Conservation (phyloP, 805 yeast genomes). For the Saccharomycopsis sp. region DNA sequence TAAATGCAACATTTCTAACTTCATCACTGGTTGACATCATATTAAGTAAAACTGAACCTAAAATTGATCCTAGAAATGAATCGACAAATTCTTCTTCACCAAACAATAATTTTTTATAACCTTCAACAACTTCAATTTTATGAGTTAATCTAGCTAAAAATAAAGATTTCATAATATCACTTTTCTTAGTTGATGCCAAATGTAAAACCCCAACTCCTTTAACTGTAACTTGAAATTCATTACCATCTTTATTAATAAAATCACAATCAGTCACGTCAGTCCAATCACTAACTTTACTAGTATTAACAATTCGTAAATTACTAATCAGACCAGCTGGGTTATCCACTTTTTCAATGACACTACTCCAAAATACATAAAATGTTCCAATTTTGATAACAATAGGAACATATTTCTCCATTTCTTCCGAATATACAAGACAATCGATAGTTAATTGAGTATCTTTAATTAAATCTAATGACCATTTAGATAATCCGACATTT, state of each 20-base stretch:
- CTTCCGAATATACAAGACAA: constrained; percentile 44
- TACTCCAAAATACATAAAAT: constrained; percentile 16
- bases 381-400: constrained; percentile 65
- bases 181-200: constrained; percentile 14
- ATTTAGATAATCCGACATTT: constrained; percentile 38
- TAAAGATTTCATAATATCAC: constrained; percentile 10
- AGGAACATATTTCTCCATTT: constrained; percentile 45
- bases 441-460: constrained; percentile 38
- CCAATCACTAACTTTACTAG: constrained; percentile 13
- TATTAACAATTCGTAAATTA: constrained; percentile 25
- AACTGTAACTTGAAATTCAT: constrained; percentile 14
- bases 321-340: constrained; percentile 27
- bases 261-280: constrained; percentile 9
- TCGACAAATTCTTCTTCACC: constrained; percentile 4
- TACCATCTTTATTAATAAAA: constrained; percentile 12
- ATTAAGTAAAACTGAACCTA: constrained; percentile 14
- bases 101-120: neutral
- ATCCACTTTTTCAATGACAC: neutral
- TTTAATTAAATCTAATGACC: constrained; percentile 35
- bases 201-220: constrained; percentile 8
- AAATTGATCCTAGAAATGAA: constrained; percentile 17
- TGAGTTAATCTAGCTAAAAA: constrained; percentile 13
- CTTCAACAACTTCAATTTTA: neutral
- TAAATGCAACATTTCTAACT: constrained; percentile 23
- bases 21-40: constrained; percentile 25